Evolutionary conservation across 179 eudicot species (phyloP), one percentile per base, ranked within the genome.

Genomic region (Beta corolliflora): DNA sequence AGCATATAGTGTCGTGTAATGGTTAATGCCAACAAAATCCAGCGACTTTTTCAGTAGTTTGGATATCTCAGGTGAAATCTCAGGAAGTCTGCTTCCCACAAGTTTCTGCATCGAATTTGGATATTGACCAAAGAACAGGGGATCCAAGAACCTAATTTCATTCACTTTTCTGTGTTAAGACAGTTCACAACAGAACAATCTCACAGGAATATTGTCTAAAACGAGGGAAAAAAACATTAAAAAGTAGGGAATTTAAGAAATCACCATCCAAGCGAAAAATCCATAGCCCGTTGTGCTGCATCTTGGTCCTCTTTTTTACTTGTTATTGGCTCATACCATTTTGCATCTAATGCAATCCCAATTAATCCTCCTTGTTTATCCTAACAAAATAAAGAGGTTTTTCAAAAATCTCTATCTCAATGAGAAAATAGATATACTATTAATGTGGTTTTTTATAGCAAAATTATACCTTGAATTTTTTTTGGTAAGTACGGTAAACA

Each of bases 241-340:
- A 44, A 25, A 14, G 3, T 29, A 11, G 4, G 53, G 53, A 15
- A 44, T 31, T 9, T 4, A 59, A 66, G 21, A 46, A 46, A 79
- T 86, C 92, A 93, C 97, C 98, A 96, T 87, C 97, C 98, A 76
- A 96, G 89, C 41, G 81, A 79, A 79, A 96, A 96, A 76, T 92
- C 99, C 77, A 93, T 84, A 60, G 97, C 99, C 85, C 99, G 89
- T 55, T 77, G 87, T 48, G 98, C 94, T 77, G 99, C 99, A 73
- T 89, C 93, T 75, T 67, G 86, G 71, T 96, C 97, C 80, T 96
- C 98, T 23, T 89, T 89, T 70, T 77, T 69, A 64, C 83, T 86
- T 16, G 99, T 89, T 23, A 89, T 73, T 21, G 99, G 99, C 65
- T 96, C 98, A 75, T 87, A 96, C 99, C 99, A 96, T 85, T 96